Percentiles rank a stretch among this genome's conserved stretches.
phyloP scores from a whole-genome alignment of 352 stramenopile genomes.

The Plasmopara viticola region DNA sequence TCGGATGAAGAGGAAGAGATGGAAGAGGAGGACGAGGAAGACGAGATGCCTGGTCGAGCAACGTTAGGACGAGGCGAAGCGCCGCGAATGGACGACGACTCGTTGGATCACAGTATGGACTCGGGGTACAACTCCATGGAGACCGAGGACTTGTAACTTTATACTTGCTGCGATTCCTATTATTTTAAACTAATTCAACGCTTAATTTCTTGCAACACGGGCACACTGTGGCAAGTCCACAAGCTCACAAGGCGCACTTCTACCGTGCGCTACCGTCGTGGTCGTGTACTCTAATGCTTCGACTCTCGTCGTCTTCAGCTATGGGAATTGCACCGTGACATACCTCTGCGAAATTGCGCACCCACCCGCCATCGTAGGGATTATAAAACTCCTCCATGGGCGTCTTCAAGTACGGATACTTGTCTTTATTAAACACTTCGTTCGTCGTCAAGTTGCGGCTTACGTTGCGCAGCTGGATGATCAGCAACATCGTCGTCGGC shows the following conservation, averaged over 20 bases:
- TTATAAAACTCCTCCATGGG: conserved; percentile 75
- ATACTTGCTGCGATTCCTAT: background rate
- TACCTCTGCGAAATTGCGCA: conserved; percentile 52
- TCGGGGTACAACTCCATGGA: conserved; percentile 40
- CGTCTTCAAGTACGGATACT: conserved; percentile 81
- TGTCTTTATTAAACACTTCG: conserved; percentile 87
- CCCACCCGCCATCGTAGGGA: conserved; percentile 61
- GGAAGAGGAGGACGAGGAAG: conserved; percentile 27
- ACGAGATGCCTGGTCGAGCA: conserved; percentile 16
- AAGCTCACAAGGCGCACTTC: background rate
- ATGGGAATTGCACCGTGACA: conserved; percentile 25
- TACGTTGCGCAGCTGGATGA: conserved; percentile 70
- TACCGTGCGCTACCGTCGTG: background rate
- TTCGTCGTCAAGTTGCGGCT: conserved; percentile 72
- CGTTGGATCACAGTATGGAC: conserved; percentile 26
- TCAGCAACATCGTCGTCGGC: conserved; percentile 53
- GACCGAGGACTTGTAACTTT: background rate
- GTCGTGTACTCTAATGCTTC: background rate
- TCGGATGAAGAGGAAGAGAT: conserved; percentile 40
- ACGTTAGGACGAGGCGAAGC: conserved; percentile 28
- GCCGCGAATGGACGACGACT: conserved; percentile 18
- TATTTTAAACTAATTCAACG: background rate
- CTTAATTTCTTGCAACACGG: background rate
- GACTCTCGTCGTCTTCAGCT: conserved; percentile 7
- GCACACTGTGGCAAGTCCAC: background rate